Percentiles rank a stretch among this genome's conserved stretches.
These are phyloP conservation scores for Alternaria consortialis DNA, from an alignment of 2,329 filamentous ascomycete genomes.

Conservation along the genomic window DNA sequence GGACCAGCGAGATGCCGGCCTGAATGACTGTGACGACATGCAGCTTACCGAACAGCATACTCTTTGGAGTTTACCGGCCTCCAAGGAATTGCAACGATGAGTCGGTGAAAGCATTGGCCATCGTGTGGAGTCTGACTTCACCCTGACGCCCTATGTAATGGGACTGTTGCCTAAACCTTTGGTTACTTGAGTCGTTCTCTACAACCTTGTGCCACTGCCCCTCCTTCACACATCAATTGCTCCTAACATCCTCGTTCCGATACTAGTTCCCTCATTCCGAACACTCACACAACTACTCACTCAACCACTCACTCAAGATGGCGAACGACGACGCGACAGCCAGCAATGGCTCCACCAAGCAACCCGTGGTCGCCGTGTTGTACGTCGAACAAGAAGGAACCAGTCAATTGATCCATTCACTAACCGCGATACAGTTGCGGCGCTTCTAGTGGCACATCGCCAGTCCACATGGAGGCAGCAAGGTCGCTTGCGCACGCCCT, in stretches of 20 bases:
- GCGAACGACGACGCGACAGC: constrained; percentile 20
- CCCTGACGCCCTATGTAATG: not conserved
- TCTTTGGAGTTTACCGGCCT: not conserved
- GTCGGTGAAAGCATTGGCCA: constrained; percentile 3
- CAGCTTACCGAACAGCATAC: constrained; percentile 15
- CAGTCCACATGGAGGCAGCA: constrained; percentile 80
- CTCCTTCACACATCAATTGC: constrained; percentile 13
- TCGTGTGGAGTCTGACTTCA: not conserved
- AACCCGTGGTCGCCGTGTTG: constrained; percentile 88
- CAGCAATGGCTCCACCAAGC: constrained; percentile 28
- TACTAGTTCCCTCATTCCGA: constrained; percentile 18
- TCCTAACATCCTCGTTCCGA: constrained; percentile 18
- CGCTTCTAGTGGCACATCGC: constrained; percentile 75
- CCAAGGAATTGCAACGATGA: constrained; percentile 9
- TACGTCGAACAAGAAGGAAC: constrained; percentile 49
- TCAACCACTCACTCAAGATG: constrained; percentile 27
- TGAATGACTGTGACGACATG: constrained; percentile 27
- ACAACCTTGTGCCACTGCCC: constrained; percentile 8
- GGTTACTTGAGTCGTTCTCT: not conserved
- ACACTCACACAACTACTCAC: not conserved
- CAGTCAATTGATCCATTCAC: not conserved
- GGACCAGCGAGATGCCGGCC: constrained; percentile 21
- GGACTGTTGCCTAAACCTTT: not conserved
- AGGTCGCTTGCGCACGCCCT: constrained; percentile 76
- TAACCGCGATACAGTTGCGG: constrained; percentile 71